Base-by-base conservation (phyloP, 768 basidiomycete species). In the Phanerodontia chrysosporium region DNA sequence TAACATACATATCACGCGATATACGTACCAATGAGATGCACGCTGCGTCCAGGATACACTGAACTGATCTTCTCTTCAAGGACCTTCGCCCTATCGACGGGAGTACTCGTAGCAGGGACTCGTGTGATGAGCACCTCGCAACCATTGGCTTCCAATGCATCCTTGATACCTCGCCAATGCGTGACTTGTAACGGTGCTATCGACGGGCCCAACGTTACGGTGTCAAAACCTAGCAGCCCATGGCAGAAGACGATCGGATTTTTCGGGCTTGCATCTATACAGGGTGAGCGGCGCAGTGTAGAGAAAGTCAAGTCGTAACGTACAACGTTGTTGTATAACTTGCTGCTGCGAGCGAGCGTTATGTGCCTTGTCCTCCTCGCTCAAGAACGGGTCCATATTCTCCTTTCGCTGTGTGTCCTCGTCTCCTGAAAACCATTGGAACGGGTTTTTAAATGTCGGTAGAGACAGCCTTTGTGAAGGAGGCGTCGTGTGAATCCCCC, bases 141-240 rank as follows among this genome's bases (percentile, higher is more conserved):
- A 18, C 93, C 95, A 68, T 90, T 94, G 36, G 89, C 81, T 66
- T 95, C 87, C 7, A 99, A 79, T 18, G 90, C 94, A 69, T 98
- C 92, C 67, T 90, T 88, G 63, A 99, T 96, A 7, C 97, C 97
- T 36, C 96, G 83, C 97, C 97, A 99, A 71, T 99, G 95, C 1
- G 89, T 81, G 44, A 99, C 92, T 67, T 95, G 86, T 18, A 98
- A 66, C 3, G 92, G 86, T 13, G 87, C 85, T 58, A 88, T 90
- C 46, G 87, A 75, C 1, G 82, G 85, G 1, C 90, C 89, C 24
- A 93, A 87, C 2, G 84, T 89, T 64, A 95, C 83, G 0, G 85
- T 87, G 69, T 95, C 92, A 63, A 95, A 95, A 1, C 93, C 92
- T 8, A 98, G 80, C 1, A 97, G 81, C 9, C 95, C 96, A 69